Base-by-base conservation (phyloP, 805 yeast species). In the Candida coleopterorum region DNA sequence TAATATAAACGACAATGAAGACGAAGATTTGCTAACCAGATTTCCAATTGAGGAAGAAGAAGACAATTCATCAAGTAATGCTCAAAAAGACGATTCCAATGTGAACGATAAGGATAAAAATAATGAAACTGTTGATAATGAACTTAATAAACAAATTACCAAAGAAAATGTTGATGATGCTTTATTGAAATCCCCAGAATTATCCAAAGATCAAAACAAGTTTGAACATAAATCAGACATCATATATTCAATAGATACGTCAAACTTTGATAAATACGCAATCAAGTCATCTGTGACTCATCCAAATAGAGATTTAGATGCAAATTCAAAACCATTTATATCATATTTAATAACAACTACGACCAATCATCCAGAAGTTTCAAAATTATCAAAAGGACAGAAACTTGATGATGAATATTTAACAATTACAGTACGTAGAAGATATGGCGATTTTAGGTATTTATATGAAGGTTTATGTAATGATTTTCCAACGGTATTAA, bases 361-460 rank as follows among this genome's bases (percentile, higher is more conserved):
- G 33, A 72, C 89, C 1, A 70, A 81, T 51, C 73, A 76, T 48
- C 84, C 89, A 1, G 70, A 69, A 4, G 74, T 84, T 38, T 44
- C 57, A 32, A 54, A 56, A 39, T 50, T 66, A 24, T 42, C 55
- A 15, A 40, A 50, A 2, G 48, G 42, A 11, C 44, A 48, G 31
- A 41, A 37, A 6, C 39, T 21, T 8, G 37, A 40, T 7, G 45
- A 41, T 0, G 38, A 37, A 10, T 37, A 40, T 10, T 42, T 62
- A 2, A 57, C 58, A n/a, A 68, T 75, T 37, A 60, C 62, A 17
- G 80, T 82, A 3, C 70, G 94, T 32, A 72, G 97, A 48, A 71
- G 98, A 35, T 90, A 85, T 58, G 84, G 90, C 4, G 97, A 93
- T 58, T 86, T 90, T 57, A 74, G 82, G 40, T 77, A 81, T 46